Base-by-base conservation (phyloP, 2,329 filamentous ascomycete species). In the Botrytis deweyae region DNA sequence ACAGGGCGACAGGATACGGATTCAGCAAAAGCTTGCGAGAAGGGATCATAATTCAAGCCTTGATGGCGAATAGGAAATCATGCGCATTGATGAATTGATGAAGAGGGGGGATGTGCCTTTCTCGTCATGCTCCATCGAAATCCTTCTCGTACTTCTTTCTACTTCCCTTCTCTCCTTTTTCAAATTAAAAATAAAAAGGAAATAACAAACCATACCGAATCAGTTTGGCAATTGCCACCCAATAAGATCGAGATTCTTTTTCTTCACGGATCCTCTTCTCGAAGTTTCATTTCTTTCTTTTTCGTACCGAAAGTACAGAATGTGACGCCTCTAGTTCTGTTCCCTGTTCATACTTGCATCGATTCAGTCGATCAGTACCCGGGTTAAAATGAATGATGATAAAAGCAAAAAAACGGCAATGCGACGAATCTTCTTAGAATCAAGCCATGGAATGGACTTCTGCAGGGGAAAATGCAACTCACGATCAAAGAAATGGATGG, bases 401-500 rank as follows among this genome's bases (percentile, higher is more conserved):
- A 68, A 68, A 44, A 69, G 55, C 36, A 40, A 58, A 58, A 33
- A 29, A 20, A 58, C 49, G 66, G 66, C 36, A 58, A 44, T 58
- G 66, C 49, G 66, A 58, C 38, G 12, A 58, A 58, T 20, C 16
- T 42, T 33, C 33, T 18, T 40, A 44, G 42, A 55, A 55, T 6
- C 22, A 69, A 58, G 66, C 66, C 66, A 69, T 69, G 3, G 18
- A 18, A 69, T 69, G 5, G 49, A 58, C 55, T 69, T 33, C 49
- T 58, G 66, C 66, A 69, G 66, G 66, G 66, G 49, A 68, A 58
- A 68, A 58, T 42, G 49, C 66, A 25, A 58, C 49, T 58, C 42
- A 16, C 49, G 38, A 68, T 42, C 49, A 58, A 42, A 58, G 49
- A 18, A 42, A 58, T 42, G 16, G 36, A n/a, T 29, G 22, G 40